A percentile compares a stretch with the other conserved stretches of the same genome.
Conservation (phyloP, 139 green algal genomes). For the Ettlia oleoabundans region DNA sequence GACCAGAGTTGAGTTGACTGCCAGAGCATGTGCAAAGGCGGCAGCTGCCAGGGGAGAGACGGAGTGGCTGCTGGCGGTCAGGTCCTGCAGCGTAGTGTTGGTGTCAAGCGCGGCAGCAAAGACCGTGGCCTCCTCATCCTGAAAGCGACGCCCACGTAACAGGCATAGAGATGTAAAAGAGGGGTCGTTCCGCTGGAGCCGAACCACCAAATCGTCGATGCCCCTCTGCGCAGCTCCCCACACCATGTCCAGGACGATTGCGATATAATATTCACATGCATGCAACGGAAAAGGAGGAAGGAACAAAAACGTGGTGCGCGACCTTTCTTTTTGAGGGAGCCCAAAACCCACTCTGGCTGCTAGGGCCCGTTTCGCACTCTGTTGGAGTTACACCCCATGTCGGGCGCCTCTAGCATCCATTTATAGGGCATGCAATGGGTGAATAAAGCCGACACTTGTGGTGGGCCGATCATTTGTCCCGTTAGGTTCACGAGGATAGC, state of each 20-base stretch:
- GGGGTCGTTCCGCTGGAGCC: constrained; percentile 23
- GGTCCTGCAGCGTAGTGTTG: constrained; percentile 38
- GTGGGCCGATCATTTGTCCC: too few species aligned
- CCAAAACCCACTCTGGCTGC: too few species aligned
- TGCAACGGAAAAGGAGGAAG: too few species aligned
- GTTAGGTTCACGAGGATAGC: too few species aligned
- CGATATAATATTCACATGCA: background rate
- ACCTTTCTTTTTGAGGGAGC: background rate
- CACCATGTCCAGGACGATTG: constrained; percentile 14
- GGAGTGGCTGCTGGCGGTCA: constrained; percentile 39
- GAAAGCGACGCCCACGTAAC: constrained; percentile 29
- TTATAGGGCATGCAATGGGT: too few species aligned
- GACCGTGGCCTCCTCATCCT: constrained; percentile 13
- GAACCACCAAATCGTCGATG: constrained; percentile 35
- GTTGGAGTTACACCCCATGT: too few species aligned
- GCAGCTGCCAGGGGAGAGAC: constrained; percentile 7
- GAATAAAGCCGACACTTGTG: too few species aligned
- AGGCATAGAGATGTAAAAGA: constrained; percentile 22
- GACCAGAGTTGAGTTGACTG: constrained; percentile 1
- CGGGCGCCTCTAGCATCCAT: too few species aligned
- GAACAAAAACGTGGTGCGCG: background rate
- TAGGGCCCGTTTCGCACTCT: too few species aligned
- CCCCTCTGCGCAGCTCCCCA: constrained; percentile 25
- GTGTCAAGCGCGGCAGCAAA: constrained; percentile 18
- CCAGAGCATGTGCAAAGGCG: constrained; percentile 6